Conservation (phyloP, 208 protist species). For the Acanthamoeba quina region DNA sequence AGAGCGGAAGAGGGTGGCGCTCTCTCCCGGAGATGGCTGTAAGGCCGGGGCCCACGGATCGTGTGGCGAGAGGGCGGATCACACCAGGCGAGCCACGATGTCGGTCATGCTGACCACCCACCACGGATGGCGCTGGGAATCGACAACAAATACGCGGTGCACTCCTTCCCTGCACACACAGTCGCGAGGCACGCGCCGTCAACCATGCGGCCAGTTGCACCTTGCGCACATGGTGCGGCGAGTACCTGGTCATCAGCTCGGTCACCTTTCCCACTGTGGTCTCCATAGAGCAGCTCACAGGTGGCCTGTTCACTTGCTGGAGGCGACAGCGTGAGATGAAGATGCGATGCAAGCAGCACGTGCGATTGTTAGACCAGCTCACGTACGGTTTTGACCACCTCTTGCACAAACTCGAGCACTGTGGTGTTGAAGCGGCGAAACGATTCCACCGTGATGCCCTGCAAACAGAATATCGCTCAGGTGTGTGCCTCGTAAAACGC, state of each 20-base stretch:
- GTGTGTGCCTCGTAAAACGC: no score
- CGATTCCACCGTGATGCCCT: conserved; percentile 19
- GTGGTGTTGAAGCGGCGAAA: background rate
- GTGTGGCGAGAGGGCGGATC: no score
- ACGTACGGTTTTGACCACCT: background rate
- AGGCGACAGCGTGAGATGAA: background rate
- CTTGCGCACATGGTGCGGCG: background rate
- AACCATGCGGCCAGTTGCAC: background rate
- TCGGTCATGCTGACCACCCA: conserved; percentile 42
- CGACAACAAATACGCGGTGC: conserved; percentile 28
- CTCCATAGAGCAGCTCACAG: background rate
- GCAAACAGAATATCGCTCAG: background rate
- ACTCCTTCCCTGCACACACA: background rate
- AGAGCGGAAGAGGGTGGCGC: no score
- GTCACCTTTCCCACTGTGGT: conserved; percentile 7
- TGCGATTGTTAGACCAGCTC: no score
- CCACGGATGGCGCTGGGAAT: conserved; percentile 21
- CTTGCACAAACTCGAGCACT: background rate
- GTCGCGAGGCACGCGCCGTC: background rate
- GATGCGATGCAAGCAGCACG: background rate
- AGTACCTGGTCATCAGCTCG: background rate
- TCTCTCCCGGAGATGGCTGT: no score
- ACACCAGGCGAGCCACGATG: conserved; percentile 19
- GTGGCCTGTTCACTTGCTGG: background rate
- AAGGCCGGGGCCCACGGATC: no score